A percentile compares a stretch with the other conserved stretches of the same genome.
phyloP scores from a whole-genome alignment of 2,329 filamentous ascomycete species.

The Aspergillus sp. region DNA sequence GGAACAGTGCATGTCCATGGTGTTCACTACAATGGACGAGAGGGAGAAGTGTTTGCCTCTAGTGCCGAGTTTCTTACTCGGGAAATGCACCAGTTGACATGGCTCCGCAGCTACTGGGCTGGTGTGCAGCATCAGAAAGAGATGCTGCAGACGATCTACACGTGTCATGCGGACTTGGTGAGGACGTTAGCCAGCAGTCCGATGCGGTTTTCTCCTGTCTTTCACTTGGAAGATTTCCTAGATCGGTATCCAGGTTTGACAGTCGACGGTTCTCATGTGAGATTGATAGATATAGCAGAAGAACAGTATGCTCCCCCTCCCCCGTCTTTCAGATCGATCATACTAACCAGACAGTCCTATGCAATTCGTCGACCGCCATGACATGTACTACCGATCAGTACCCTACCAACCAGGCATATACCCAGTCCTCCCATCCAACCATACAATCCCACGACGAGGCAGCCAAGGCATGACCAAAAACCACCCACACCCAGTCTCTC shows the following conservation, averaged over 20 bases:
- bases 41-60: constrained; percentile 60
- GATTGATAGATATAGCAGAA: constrained; percentile 61
- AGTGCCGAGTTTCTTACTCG: constrained; percentile 67
- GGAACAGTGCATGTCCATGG: constrained; percentile 87
- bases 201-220: constrained; percentile 71
- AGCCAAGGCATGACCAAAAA: neutral
- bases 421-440: neutral
- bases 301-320: constrained; percentile 32
- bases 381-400: constrained; percentile 12
- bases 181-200: constrained; percentile 64
- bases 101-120: constrained; percentile 70
- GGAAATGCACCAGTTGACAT: constrained; percentile 74
- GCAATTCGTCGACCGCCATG: constrained; percentile 13
- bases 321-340: neutral
- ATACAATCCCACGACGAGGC: neutral
- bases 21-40: constrained; percentile 65
- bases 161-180: constrained; percentile 75
- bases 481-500: constrained; percentile 2
- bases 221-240: constrained; percentile 84
- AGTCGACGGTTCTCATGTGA: constrained; percentile 72
- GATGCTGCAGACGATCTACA: constrained; percentile 71
- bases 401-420: neutral
- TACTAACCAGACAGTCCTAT: constrained; percentile 4
- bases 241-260: constrained; percentile 69
- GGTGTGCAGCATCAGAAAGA: constrained; percentile 76